Base-by-base conservation (phyloP, 495 filamentous ascomycete genomes). In the Aspergillus taichungensis region DNA sequence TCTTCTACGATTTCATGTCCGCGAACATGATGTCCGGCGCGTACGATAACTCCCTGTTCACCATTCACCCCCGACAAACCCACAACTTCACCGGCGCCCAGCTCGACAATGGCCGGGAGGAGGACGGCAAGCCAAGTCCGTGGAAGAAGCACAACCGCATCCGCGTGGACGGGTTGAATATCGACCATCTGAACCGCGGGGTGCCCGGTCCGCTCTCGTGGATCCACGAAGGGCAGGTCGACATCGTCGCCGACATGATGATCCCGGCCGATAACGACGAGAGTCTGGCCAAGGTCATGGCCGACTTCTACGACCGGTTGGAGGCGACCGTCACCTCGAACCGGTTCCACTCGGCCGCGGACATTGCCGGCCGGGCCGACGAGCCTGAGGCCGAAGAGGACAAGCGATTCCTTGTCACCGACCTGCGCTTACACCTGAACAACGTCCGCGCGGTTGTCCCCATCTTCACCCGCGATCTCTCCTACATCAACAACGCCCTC, bases 11-110 rank as follows among this genome's bases (percentile, higher is more conserved):
- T 63, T 94, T 97, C 54, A 63, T 98, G 13, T 92, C 85, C 0
- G 94, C 92, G 32, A 95, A 87, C 50, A 88, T 88, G 61, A 92
- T 96, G 84, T 94, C 88, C 9, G 92, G 92, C 10, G 91, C 89
- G 6, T 95, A 85, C 52, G 92, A 98, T 53, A 87, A 94, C 34
- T 96, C 94, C 1, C 71, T 97, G 1, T 98, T 98, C 63, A 97
- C 89, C 0, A 95, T 98, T 42, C 92, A 98, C 62, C 92, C 92
- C 13, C 80, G 87, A 10, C 92, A 98, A 61, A 81, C 82, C 13
- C 89, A 97, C 57, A 71, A 76, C 41, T 75, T 77, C 40, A 78
- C 76, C 5, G 83, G 83, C 10, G 65, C 68, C 4, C 71, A 71
- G 34, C 58, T 77, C n/a, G 64, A 63, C 13, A 62, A 76, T 33